A percentile compares a stretch with the other conserved stretches of the same genome.
These are phyloP conservation scores for Beta corolliflora DNA, from an alignment of 179 eudicot species.

Conservation along the genomic window DNA sequence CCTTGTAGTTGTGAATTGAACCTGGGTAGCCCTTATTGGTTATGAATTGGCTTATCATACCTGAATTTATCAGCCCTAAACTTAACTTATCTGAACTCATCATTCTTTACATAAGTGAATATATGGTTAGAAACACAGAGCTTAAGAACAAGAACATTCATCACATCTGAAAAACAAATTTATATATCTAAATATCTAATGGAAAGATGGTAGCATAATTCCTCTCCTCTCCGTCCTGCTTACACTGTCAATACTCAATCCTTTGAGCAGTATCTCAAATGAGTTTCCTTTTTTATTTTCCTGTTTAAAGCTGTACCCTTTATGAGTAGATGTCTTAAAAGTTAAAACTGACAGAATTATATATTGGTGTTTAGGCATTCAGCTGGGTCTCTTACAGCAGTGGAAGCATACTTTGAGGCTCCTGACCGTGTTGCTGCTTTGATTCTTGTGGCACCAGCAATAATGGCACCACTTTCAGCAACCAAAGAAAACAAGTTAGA, in stretches of 20 bases:
- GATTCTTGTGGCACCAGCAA: constrained; percentile 92
- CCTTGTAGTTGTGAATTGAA: too few species aligned
- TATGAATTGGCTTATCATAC: too few species aligned
- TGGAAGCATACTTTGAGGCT: constrained; percentile 83
- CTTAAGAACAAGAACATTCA: not conserved
- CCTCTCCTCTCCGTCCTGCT: not conserved
- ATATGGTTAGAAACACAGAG: too few species aligned
- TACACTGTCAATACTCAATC: not conserved
- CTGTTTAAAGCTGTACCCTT: not conserved
- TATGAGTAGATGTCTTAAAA: not conserved
- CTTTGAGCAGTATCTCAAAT: not conserved
- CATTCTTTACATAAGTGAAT: too few species aligned
- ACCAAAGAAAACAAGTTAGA: constrained; percentile 38
- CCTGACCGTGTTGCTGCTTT: constrained; percentile 86
- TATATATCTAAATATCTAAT: not conserved
- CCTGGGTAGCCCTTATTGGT: too few species aligned
- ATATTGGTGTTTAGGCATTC: constrained; percentile 66
- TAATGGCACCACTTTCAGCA: constrained; percentile 56
- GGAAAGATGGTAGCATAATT: not conserved
- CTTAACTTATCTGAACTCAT: too few species aligned
- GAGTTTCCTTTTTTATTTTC: not conserved
- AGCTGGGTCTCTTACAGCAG: constrained; percentile 83
- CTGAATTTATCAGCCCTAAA: too few species aligned
- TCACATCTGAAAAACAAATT: not conserved
- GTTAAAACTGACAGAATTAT: not conserved